These are phyloP conservation scores for Yarrowia sp. DNA, from an alignment of 805 yeast species.

Conservation along the genomic window DNA sequence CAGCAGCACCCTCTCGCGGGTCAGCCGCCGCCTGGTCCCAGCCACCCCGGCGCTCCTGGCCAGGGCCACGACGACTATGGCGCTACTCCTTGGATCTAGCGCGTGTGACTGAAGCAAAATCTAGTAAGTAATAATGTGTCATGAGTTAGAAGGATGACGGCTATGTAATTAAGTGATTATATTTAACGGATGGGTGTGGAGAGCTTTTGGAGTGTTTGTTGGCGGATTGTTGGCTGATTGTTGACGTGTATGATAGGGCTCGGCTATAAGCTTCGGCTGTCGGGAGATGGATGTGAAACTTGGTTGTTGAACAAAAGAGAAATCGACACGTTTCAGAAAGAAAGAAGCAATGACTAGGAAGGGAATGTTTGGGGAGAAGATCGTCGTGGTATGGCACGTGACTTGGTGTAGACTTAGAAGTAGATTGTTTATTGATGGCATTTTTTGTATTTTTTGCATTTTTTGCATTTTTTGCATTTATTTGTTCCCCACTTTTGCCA, in stretches of 20 bases:
- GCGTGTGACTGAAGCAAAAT: slow-evolving; percentile 16
- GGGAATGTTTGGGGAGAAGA: too few relatives aligned
- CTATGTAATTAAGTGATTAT: slow-evolving; percentile 15
- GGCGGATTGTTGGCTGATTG: too few relatives aligned
- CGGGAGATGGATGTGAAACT: not conserved
- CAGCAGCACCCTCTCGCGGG: too few relatives aligned
- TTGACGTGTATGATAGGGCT: too few relatives aligned
- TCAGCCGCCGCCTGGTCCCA: not conserved
- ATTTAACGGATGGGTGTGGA: not conserved
- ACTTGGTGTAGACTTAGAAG: too few relatives aligned
- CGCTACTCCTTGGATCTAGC: slow-evolving; percentile 19
- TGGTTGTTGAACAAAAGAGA: not conserved
- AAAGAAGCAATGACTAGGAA: too few relatives aligned
- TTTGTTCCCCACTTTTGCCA: too few relatives aligned
- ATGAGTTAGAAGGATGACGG: slow-evolving; percentile 19
- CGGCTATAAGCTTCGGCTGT: not conserved
- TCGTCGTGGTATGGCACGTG: too few relatives aligned
- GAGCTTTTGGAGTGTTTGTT: not conserved
- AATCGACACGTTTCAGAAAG: not conserved
- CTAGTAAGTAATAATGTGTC: slow-evolving; percentile 21
- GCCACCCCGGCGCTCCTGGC: not conserved
- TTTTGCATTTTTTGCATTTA: too few relatives aligned
- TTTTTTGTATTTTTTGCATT: too few relatives aligned
- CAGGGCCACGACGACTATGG: slow-evolving; percentile 19
- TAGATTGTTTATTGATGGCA: too few relatives aligned